A percentile compares a stretch with the other conserved stretches of the same genome.
phyloP scores from a whole-genome alignment of 169 alveolate genomes.

The Cryptosporidium tyzzeri region DNA sequence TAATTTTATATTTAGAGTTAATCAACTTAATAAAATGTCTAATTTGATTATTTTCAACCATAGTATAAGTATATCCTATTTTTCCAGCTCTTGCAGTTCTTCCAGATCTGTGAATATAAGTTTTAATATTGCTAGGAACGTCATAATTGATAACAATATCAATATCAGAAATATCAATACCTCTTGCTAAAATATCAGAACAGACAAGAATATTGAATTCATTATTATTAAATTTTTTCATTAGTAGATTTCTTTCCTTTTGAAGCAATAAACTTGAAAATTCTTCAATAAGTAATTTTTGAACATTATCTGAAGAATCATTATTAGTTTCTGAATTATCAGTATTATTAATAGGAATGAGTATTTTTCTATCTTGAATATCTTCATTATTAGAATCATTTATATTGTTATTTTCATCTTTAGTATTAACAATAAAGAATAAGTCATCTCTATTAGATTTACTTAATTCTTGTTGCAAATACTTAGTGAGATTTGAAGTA shows the following conservation, averaged over 20 bases:
- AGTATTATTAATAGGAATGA: neutral
- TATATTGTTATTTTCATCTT: neutral
- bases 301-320: neutral
- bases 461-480: slow-evolving; percentile 28
- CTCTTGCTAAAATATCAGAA: slow-evolving; percentile 93
- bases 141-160: slow-evolving; percentile 89
- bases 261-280: slow-evolving; percentile 57
- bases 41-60: slow-evolving; percentile 43
- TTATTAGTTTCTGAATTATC: neutral
- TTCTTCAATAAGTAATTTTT: slow-evolving; percentile 24
- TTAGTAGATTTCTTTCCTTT: slow-evolving; percentile 57
- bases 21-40: slow-evolving; percentile 25
- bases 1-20: neutral
- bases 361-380: neutral
- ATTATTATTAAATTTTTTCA: slow-evolving; percentile 35
- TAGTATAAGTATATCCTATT: slow-evolving; percentile 79
- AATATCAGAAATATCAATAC: slow-evolving; percentile 89
- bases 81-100: slow-evolving; percentile 93
- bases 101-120: slow-evolving; percentile 90
- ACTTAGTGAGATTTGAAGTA: slow-evolving; percentile 28
- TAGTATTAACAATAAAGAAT: neutral
- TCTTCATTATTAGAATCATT: neutral
- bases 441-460: slow-evolving; percentile 1
- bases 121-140: slow-evolving; percentile 85
- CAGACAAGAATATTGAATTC: slow-evolving; percentile 85